Base-by-base conservation (phyloP, 768 basidiomycete species). In the Suillus ampliporus region DNA sequence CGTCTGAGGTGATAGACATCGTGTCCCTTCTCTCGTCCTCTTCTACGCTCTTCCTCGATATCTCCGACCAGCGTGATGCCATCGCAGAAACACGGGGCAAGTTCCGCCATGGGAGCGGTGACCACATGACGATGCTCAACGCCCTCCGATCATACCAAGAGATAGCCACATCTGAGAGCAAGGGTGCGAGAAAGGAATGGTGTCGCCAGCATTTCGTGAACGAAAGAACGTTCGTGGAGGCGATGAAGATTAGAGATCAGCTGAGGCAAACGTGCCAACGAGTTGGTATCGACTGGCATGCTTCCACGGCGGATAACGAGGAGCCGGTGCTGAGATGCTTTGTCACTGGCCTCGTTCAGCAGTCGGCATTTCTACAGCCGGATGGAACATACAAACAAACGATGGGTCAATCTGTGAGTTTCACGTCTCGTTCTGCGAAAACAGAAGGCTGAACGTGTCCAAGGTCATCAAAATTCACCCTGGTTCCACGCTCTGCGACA, bases 391-490 rank as follows among this genome's bases (percentile, higher is more conserved):
- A 98, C 80, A 97, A 89, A 72, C 92, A 86, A 72, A 81, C 86
- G 4, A 85, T 92, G 80, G 91, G 91, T 2, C 86, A 84, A 51
- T 83, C 86, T 62, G 88, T 90, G 65, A 54, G 85, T 77, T 21
- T 58, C 40, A 26, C 44, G 47, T 60, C 60, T 34, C 44, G 34
- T 43, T 61, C 56, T 23, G 34, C 54, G 8, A 58, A 58, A 37
- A 48, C 17, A n/a, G 31, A 19, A 5, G 35, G 11, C 2, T 46
- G 47, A 19, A 50, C 63, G 73, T 15, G 1, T 64, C 51, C 23
- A 66, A 82, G 93, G 74, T 84, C 26, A 83, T 99, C 61, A 97
- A 96, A 74, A 91, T 99, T 23, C 95, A 99, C 71, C 97, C 97
- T 0, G 85, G 91, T 35, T 98, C 96, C 35, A 83, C 86, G 4